These are phyloP conservation scores for Ogataea pini DNA, from an alignment of 805 yeast genomes.

Conservation along the genomic window DNA sequence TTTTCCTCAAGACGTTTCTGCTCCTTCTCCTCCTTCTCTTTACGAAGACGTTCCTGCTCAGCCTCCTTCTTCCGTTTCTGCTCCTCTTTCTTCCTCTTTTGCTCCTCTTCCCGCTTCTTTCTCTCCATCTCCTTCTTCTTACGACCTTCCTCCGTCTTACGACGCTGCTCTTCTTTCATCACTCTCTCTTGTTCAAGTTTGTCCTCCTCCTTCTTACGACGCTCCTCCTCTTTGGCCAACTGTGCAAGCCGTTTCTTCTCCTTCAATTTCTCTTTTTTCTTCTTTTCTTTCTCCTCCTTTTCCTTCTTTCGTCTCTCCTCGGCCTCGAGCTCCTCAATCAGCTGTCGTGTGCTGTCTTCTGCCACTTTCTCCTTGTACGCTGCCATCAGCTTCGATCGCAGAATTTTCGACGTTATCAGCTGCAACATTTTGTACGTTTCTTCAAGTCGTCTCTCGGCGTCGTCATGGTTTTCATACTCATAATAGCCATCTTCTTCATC, in stretches of 20 bases:
- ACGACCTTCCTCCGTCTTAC: slow-evolving; percentile 48
- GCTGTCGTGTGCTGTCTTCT: slow-evolving; percentile 63
- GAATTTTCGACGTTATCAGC: slow-evolving; percentile 73
- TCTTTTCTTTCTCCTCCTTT: slow-evolving; percentile 63
- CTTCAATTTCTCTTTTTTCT: slow-evolving; percentile 66
- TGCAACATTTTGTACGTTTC: slow-evolving; percentile 82
- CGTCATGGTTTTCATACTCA: slow-evolving; percentile 44
- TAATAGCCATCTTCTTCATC: slow-evolving; percentile 37
- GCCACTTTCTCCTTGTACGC: slow-evolving; percentile 83
- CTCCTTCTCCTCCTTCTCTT: slow-evolving; percentile 40
- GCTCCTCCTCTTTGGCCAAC: slow-evolving; percentile 62
- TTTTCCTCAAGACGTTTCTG: slow-evolving; percentile 39
- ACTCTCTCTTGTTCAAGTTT: slow-evolving; percentile 46
- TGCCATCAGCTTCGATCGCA: slow-evolving; percentile 69
- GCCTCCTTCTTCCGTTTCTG: slow-evolving; percentile 41
- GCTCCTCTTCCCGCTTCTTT: slow-evolving; percentile 43
- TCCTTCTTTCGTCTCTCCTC: slow-evolving; percentile 66
- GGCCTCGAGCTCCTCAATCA: slow-evolving; percentile 68
- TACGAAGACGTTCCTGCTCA: slow-evolving; percentile 39
- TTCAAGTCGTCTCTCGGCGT: slow-evolving; percentile 60
- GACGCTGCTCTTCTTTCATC: slow-evolving; percentile 43
- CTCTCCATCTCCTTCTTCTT: slow-evolving; percentile 44
- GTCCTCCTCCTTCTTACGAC: slow-evolving; percentile 55
- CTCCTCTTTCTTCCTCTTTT: slow-evolving; percentile 43
- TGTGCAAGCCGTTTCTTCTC: slow-evolving; percentile 68